Evolutionary conservation across 768 basidiomycete genomes (phyloP), one percentile per base, ranked within the genome.

Genomic region (Suillus weaverae): DNA sequence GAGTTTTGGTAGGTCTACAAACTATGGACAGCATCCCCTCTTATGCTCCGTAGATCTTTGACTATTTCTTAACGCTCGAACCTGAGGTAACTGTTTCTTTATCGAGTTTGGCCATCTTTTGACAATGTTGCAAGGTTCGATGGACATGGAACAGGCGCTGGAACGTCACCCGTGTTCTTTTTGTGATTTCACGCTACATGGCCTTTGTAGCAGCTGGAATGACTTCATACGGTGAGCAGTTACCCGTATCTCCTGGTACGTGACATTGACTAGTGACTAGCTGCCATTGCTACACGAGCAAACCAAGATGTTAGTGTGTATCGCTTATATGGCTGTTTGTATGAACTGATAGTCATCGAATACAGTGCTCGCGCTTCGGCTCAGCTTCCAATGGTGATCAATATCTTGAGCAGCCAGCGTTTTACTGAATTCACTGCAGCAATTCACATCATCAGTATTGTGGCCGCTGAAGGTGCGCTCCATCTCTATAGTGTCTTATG

Each of bases 81-180:
- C 16, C 22, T 39, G 56, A 57, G 16, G 56, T 57, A 38, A 57
- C 16, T 3, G 20, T 38, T 39, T 39, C 38, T 26, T 39, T 1
- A 18, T 39, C 1, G 16, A 18, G 8, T 39, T 57, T 38, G 2
- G 26, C 10, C 38, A 18, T 22, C 20, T 20, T 9, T 39, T 38
- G 22, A 57, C 35, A 26, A 16, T 32, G 16, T 38, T 57, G 1
- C 38, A 38, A 57, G 36, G 9, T 57, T 30, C 56, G 56, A 39
- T 57, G 56, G 56, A 64, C 63, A n/a, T 64, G 64, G 64, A 46
- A 38, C 48, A 50, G 48, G 20, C 50, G 44, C 48, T 64, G 64
- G 64, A 16, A 38, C 36, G 11, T 35, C 2, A 18, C 8, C 10
- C 62, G 64, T 32, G 14, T 64, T 36, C 7, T 64, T 30, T 64